Evolutionary conservation across 805 yeast species (phyloP), one percentile per base, ranked within the genome.

Genomic region (Starmerella stellata): DNA sequence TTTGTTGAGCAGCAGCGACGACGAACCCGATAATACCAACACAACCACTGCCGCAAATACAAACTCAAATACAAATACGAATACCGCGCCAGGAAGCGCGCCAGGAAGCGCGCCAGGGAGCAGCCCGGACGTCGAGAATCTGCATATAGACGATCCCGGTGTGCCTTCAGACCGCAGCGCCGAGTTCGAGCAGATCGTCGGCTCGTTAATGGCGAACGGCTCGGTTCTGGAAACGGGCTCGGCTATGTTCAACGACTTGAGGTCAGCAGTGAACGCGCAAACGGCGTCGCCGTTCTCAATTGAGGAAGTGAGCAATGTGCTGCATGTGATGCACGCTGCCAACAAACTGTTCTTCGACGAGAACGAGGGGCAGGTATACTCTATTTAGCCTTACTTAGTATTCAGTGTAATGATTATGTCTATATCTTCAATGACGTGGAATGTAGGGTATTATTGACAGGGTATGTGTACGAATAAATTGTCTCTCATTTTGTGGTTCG

Each of bases 101-200:
- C 32, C 32, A 8, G 42, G 46, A 3, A 47, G 38, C 38, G 41
- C 38, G 21, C 46, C 46, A 25, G 65, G 62, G 11, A 7, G 23
- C 23, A 9, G 13, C 8, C 35, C 35, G 15, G 32, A 29, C 19
- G 32, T 17, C 19, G 19, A 29, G 16, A 21, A 19, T 21, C 25
- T 21, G 15, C 15, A 13, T 9, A 19, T 32, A 5, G 25, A 32
- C 15, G 32, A 29, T 13, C 7, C 32, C 19, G n/a, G n/a, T n/a
- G n/a, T n/a, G n/a, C n/a, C n/a, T n/a, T n/a, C n/a, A n/a, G 11
- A 5, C 16, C 62, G 81, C 46, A 58, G 64, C 37, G 61, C 58
- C n/a, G 49, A 53, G 23, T 65, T 73, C 49, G 63, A 66, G 17
- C 60, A 63, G 42, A 54, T 63, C 11, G 60, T 69, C 17, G 72